Evolutionary conservation across 2,329 filamentous ascomycete species (phyloP), one percentile per base, ranked within the genome.

Genomic region (Fusarium avenaceum): DNA sequence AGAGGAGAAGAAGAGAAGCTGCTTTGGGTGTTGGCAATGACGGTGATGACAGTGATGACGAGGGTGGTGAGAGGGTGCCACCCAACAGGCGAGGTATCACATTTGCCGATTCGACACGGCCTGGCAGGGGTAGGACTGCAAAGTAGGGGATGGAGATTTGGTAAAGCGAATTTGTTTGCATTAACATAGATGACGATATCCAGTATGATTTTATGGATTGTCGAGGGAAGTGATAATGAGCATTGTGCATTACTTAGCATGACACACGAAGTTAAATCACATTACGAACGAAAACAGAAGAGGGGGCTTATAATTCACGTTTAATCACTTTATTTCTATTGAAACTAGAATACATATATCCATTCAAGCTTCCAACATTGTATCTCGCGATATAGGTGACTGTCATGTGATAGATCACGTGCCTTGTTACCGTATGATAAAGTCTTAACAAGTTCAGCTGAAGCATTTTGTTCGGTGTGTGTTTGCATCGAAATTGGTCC

Each of bases 1-100:
- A 95, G 77, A 84, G 90, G 57, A 85, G 91, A 40, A 84, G 92
- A 53, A 86, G 92, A 71, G 88, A 93, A 72, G 91, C 91, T 2
- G 92, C 92, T 2, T 80, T 95, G 3, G 91, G 92, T 11, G 82
- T 91, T 63, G 79, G 80, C 17, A 75, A 77, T 9, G 82, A 11
- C 84, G 69, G 52, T 9, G 72, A 71, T 6, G 71, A 89, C 33
- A 79, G 75, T 28, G 79, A 80, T 24, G 88, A 89, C 24, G 87
- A 89, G 61, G 85, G 87, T 65, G 85, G 81, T 26, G 82, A 83
- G 48, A 76, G 86, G 72, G 84, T 87, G 57, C 83, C 85, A 3
- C 82, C 84, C 2, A 74, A 80, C 22, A 81, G 84, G 62, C 83
- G 85, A 39, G 87, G 87, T 5, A 90, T 90, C 65, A 81, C 88